phyloP scores from a whole-genome alignment of 1,139 yeast species.

The Kluyveromyces sp. region DNA sequence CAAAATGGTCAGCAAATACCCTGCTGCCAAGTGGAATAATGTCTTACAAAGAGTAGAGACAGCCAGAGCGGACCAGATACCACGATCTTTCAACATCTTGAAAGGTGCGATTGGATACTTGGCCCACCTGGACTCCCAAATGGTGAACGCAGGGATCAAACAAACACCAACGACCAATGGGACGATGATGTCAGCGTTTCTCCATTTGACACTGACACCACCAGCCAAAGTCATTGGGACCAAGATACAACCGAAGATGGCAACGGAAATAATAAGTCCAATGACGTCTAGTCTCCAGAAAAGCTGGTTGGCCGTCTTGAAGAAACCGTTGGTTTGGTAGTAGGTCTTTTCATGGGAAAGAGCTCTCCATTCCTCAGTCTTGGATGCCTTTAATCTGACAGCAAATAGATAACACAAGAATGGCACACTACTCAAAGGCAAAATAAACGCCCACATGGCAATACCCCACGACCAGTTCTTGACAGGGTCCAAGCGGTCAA shows the following conservation, averaged over 20 bases:
- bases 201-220: constrained; percentile 47
- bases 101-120: constrained; percentile 50
- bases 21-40: constrained; percentile 59
- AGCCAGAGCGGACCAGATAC: constrained; percentile 53
- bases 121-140: constrained; percentile 49
- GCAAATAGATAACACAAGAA: constrained; percentile 45
- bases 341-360: constrained; percentile 24
- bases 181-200: constrained; percentile 48
- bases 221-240: constrained; percentile 54
- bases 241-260: constrained; percentile 47
- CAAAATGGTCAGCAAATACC: constrained; percentile 54
- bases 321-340: constrained; percentile 20
- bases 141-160: constrained; percentile 44
- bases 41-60: constrained; percentile 38
- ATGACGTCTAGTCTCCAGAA: constrained; percentile 48
- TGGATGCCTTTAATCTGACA: constrained; percentile 47
- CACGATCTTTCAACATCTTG: constrained; percentile 50
- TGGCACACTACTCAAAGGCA: constrained; percentile 56
- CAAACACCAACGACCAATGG: constrained; percentile 57
- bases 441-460: constrained; percentile 69
- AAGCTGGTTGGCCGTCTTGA: constrained; percentile 15
- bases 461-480: constrained; percentile 59
- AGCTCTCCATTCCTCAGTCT: constrained; percentile 40
- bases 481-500: constrained; percentile 32
- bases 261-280: constrained; percentile 45